phyloP scores from a whole-genome alignment of 2,329 filamentous ascomycete genomes.

The Sporothrix pseudoabietina region DNA sequence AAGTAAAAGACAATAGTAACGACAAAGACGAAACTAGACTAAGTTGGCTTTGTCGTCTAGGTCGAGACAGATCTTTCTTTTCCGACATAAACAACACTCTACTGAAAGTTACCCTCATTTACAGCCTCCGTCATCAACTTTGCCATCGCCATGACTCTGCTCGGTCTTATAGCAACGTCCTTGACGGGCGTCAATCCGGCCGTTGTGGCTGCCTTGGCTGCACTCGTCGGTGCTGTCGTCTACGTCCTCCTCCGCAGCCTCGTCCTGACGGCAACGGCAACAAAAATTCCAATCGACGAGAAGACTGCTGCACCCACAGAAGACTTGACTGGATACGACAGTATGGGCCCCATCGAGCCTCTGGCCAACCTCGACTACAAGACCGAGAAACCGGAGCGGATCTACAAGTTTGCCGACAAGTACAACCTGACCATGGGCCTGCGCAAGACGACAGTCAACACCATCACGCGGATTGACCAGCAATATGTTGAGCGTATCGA shows the following conservation, averaged over 20 bases:
- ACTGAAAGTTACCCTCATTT: not conserved
- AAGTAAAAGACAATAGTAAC: too few relatives aligned
- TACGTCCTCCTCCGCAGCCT: not conserved
- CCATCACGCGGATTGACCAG: constrained; percentile 32
- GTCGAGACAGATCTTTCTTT: not conserved
- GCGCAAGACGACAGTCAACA: constrained; percentile 31
- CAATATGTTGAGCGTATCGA: constrained; percentile 31
- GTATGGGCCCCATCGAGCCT: constrained; percentile 30
- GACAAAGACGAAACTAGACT: not conserved
- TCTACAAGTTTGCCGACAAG: constrained; percentile 32
- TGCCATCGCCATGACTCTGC: constrained; percentile 8
- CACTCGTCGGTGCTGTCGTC: not conserved
- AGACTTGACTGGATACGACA: constrained; percentile 17
- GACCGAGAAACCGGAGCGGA: constrained; percentile 23
- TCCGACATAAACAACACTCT: not conserved
- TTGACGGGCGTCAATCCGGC: not conserved
- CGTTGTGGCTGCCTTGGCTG: not conserved
- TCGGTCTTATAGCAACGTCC: not conserved
- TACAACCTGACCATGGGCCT: constrained; percentile 35
- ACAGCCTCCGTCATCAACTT: not conserved
- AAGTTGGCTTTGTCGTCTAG: not conserved
- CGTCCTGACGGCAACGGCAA: not conserved
- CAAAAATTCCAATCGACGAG: not conserved
- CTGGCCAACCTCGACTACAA: constrained; percentile 26
- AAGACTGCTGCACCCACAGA: not conserved